Base-by-base conservation (phyloP, 2,329 filamentous ascomycete species). In the Plenodomus tracheiphilus region DNA sequence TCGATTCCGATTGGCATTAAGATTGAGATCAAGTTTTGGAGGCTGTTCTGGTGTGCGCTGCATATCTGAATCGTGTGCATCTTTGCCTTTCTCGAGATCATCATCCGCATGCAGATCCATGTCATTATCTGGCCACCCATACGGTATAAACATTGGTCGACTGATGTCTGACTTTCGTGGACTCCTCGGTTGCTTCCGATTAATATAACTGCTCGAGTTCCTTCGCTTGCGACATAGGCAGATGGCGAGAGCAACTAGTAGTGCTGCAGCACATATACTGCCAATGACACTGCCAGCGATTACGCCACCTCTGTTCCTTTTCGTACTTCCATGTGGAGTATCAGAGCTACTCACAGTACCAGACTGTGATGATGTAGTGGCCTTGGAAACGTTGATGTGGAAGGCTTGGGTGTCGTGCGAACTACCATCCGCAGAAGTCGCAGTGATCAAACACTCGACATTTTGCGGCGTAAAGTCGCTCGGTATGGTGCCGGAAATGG, bases 401-500 rank as follows among this genome's bases (percentile, higher is more conserved):
- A 83, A 79, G 2, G 64, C 61, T 45, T 78, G 74, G 8, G 72
- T 73, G 43, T 80, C 72, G 37, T 66, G 65, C 6, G 51, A 20
- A 15, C 38, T 54, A 10, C 56, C 59, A 37, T 70, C 55, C 15
- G 47, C 60, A 41, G 58, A 71, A 18, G 59, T 72, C 16, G 76
- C 78, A 9, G 69, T 77, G 30, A 83, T 50, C 11, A 71, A 76
- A 18, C 77, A 73, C 16, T 69, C 63, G 17, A 78, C 66, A 8
- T 70, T 69, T 30, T 72, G 63, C 2, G 77, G 65, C 6, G 69
- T 54, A 5, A 74, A 48, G 41, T 72, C 66, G 1, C 64, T 55
- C 0, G 81, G 80, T 9, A 82, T 73, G n/a, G 71, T 74, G 13
- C 81, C 81, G n/a, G 66, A 65, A 2, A 84, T 70, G 2, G 71